Percentiles rank a stretch among this genome's conserved stretches.
Evolutionary conservation across 768 basidiomycete genomes (phyloP).

Genomic region (Hysterangium stoloniferum): DNA sequence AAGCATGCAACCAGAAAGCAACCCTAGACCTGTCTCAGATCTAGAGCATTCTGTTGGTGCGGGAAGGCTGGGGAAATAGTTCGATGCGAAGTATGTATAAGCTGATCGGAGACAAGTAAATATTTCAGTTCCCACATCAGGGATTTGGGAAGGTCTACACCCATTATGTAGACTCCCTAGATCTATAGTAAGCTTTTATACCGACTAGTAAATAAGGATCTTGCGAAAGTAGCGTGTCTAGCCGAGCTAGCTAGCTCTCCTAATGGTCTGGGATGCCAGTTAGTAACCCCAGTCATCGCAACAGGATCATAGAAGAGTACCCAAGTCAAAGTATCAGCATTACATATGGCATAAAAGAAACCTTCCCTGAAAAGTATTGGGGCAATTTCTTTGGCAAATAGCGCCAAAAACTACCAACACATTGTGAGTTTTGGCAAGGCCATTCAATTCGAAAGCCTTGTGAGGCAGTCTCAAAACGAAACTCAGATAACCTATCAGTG

Average conservation of each 20-base stretch:
- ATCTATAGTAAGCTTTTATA: no score
- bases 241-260: no score
- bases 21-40: neutral
- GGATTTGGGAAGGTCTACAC: no score
- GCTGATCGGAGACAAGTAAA: neutral
- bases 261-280: constrained; percentile 16
- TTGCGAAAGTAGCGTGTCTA: no score
- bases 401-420: constrained; percentile 28
- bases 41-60: neutral
- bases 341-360: constrained; percentile 36
- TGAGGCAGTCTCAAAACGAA: constrained; percentile 33
- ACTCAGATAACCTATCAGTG: constrained; percentile 32
- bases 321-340: constrained; percentile 32
- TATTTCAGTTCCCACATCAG: neutral
- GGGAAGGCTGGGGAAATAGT: neutral
- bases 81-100: neutral
- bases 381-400: constrained; percentile 38
- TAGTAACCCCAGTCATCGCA: neutral
- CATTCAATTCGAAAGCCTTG: constrained; percentile 23
- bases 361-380: constrained; percentile 34
- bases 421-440: constrained; percentile 33
- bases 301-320: constrained; percentile 14
- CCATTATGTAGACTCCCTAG: no score
- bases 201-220: no score
- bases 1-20: neutral